Base-by-base conservation (phyloP, 73 alveolate species). In the Blepharisma stoltei region DNA sequence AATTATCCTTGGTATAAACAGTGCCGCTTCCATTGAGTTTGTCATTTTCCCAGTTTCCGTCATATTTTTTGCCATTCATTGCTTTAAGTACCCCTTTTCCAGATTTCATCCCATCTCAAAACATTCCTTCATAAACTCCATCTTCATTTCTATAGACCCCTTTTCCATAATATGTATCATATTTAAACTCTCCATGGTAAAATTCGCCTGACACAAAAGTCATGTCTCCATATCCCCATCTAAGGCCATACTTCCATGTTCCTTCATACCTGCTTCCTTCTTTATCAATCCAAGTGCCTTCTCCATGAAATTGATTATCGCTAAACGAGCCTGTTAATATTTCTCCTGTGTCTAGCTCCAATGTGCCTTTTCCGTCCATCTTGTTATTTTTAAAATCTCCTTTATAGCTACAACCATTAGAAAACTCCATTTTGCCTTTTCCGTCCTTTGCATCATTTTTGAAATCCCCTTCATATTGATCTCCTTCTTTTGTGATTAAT, bases 251-350 rank as follows among this genome's bases (percentile, higher is more conserved):
- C 67, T n/a, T 52, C 4, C 68, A 86, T 70, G 50, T 80, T 86
- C 23, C 54, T 20, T 14, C 67, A 52, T 52, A 52, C 3, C 3
- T 52, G 52, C 90, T 92, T 6, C 93, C 94, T 67, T 92, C 94
- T 44, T 88, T 79, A 69, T 86, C 76, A 86, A 92, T 70, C 41
- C 88, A 92, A 14, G 88, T 90, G 6, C 96, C 98, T 77, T 86
- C 83, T 37, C 98, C 98, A 80, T 92, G 94, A 70, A 88, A 82
- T 82, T 78, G 84, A 81, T 91, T 88, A 75, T 71, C 68, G n/a
- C 69, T 76, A 88, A 91, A 92, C 75, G 80, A 82, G 46, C 98
- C 98, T 43, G 85, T 93, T 54, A 85, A 88, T 70, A 76, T 80
- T 53, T 88, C 89, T 37, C 87, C 87, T 48, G 81, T 81, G 11